Evolutionary conservation across 768 basidiomycete species (phyloP).

Genomic region (Scleroderma bovista): DNA sequence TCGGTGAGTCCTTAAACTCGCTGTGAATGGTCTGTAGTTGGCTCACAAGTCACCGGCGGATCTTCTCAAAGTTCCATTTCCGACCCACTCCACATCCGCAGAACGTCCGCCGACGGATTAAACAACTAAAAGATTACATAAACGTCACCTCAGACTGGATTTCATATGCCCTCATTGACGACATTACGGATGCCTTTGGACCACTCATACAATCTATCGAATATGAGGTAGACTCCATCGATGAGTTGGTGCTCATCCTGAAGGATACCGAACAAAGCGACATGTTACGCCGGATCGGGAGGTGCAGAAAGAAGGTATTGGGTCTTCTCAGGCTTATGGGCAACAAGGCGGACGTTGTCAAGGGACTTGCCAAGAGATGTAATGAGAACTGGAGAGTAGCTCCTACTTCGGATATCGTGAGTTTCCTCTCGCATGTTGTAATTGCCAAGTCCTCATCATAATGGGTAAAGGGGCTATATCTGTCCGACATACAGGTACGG

Average conservation of each 20-base stretch:
- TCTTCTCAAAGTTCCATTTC: slow-evolving; percentile 81
- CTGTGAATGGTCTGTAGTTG: neutral
- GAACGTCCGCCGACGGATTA: slow-evolving; percentile 95
- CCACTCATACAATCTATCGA: slow-evolving; percentile 98
- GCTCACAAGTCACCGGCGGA: neutral
- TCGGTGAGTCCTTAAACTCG: slow-evolving; percentile 53
- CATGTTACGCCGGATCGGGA: slow-evolving; percentile 96
- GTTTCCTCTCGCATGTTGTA: slow-evolving; percentile 15
- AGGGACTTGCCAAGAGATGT: slow-evolving; percentile 95
- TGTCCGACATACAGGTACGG: slow-evolving; percentile 87
- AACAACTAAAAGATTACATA: slow-evolving; percentile 99
- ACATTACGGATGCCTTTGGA: slow-evolving; percentile 98
- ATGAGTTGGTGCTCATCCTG: slow-evolving; percentile 94
- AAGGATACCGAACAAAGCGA: slow-evolving; percentile 77
- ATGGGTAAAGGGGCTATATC: slow-evolving; percentile 73
- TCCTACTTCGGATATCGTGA: slow-evolving; percentile 92
- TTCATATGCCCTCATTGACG: slow-evolving; percentile 97
- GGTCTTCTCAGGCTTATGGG: slow-evolving; percentile 94
- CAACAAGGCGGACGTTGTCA: slow-evolving; percentile 99
- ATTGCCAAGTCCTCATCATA: slow-evolving; percentile 1
- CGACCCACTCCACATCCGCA: slow-evolving; percentile 95
- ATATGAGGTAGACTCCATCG: slow-evolving; percentile 98
- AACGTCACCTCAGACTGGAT: slow-evolving; percentile 99
- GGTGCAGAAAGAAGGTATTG: slow-evolving; percentile 99
- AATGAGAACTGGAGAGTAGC: slow-evolving; percentile 99